Conservation (phyloP, 1,139 yeast species). For the Saccharomyces pastorianus region DNA sequence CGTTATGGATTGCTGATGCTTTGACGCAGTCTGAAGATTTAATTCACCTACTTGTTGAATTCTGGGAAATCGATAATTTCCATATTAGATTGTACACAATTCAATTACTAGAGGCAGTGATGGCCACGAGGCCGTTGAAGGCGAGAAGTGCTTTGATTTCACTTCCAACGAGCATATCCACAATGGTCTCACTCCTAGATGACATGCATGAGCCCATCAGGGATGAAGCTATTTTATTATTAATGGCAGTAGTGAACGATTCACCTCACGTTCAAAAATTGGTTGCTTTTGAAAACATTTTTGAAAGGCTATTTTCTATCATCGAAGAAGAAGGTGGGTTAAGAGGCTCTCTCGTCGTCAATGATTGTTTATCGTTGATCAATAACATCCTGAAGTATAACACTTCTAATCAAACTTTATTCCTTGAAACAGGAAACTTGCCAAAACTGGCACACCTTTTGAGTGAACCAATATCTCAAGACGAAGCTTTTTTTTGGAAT, state of each 20-base stretch:
- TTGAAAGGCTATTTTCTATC: constrained; percentile 69
- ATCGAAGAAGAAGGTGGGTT: constrained; percentile 85
- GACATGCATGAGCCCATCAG: constrained; percentile 83
- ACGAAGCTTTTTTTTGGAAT: constrained; percentile 55
- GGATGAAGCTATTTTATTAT: constrained; percentile 75
- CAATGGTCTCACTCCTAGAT: constrained; percentile 58
- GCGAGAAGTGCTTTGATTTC: constrained; percentile 67
- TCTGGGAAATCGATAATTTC: constrained; percentile 55
- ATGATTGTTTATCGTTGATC: constrained; percentile 75
- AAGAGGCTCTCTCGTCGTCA: constrained; percentile 82
- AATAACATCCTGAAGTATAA: constrained; percentile 70
- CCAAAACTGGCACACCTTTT: constrained; percentile 56
- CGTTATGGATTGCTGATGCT: constrained; percentile 93
- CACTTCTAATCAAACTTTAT: constrained; percentile 82
- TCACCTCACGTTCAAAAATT: constrained; percentile 84
- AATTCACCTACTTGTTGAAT: constrained; percentile 49
- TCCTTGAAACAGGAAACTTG: constrained; percentile 76
- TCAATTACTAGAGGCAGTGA: constrained; percentile 77
- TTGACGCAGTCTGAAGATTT: constrained; percentile 63
- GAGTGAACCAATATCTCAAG: constrained; percentile 47
- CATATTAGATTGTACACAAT: constrained; percentile 73
- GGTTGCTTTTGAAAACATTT: constrained; percentile 90
- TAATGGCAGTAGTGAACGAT: constrained; percentile 74
- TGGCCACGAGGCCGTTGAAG: constrained; percentile 64
- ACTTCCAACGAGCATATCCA: constrained; percentile 74